These are phyloP conservation scores for Funneliformis geosporum DNA, from an alignment of 192 early-diverging fungal species.

Conservation along the genomic window DNA sequence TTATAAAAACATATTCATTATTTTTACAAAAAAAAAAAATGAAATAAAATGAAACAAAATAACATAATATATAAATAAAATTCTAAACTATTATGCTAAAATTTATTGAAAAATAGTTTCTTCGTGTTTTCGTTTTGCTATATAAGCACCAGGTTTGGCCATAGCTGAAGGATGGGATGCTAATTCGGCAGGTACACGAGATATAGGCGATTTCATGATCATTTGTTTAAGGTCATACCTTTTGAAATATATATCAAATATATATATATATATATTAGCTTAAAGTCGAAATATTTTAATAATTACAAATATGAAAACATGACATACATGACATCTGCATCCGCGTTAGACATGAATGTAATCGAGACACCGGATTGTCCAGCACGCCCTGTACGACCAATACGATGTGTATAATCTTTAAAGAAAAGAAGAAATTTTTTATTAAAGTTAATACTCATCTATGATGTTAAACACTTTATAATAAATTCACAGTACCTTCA, in stretches of 20 bases:
- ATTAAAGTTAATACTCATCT: neutral
- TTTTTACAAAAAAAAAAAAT: no score
- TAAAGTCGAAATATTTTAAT: neutral
- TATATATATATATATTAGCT: neutral
- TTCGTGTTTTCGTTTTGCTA: constrained; percentile 56
- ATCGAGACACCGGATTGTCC: constrained; percentile 88
- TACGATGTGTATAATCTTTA: constrained; percentile 94
- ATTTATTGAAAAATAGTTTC: constrained; percentile 50
- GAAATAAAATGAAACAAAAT: no score
- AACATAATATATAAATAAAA: no score
- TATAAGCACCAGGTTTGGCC: constrained; percentile 67
- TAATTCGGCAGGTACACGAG: constrained; percentile 81
- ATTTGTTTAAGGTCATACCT: constrained; percentile 73
- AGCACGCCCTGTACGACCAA: constrained; percentile 98
- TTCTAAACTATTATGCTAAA: neutral
- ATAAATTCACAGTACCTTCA: constrained; percentile 61
- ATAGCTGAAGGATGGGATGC: constrained; percentile 83
- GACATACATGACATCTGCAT: constrained; percentile 90
- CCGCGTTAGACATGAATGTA: constrained; percentile 80
- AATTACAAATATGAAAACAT: constrained; percentile 29
- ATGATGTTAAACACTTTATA: constrained; percentile 25
- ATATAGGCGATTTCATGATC: constrained; percentile 73
- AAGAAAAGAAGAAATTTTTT: neutral
- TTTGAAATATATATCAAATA: neutral
- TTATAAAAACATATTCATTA: no score